Evolutionary conservation across 164 flowering plant species (phyloP).

Genomic region (Magnolia sinica): DNA sequence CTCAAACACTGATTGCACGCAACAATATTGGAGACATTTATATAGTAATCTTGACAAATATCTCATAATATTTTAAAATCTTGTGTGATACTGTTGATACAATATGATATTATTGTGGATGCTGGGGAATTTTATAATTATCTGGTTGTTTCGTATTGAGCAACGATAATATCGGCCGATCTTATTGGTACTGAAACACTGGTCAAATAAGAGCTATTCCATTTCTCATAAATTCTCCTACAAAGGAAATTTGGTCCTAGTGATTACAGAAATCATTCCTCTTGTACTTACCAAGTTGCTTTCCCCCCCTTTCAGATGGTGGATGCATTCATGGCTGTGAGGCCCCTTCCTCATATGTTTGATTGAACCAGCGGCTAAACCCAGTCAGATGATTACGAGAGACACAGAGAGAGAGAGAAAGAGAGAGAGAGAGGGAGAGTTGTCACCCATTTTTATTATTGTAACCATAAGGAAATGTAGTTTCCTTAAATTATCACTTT

Average conservation of each 20-base stretch:
- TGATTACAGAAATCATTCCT: neutral
- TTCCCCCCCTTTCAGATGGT: constrained; percentile 49
- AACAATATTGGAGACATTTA: too few relatives aligned
- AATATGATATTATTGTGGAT: too few relatives aligned
- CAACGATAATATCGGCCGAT: neutral
- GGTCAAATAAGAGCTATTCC: neutral
- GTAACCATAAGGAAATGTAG: too few relatives aligned
- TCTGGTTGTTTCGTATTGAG: too few relatives aligned
- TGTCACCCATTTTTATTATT: too few relatives aligned
- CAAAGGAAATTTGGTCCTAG: neutral
- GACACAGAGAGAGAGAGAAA: constrained; percentile 1
- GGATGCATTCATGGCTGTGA: constrained; percentile 85
- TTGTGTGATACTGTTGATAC: too few relatives aligned
- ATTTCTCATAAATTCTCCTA: too few relatives aligned
- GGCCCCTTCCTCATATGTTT: constrained; percentile 81
- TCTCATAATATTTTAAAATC: too few relatives aligned
- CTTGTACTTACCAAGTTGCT: neutral
- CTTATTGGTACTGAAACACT: neutral
- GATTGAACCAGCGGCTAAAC: constrained; percentile 18
- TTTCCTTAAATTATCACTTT: too few relatives aligned
- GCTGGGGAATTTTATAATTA: too few relatives aligned
- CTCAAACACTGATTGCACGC: too few relatives aligned
- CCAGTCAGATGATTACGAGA: neutral
- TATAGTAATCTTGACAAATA: too few relatives aligned
- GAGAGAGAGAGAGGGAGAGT: neutral